Base-by-base conservation (phyloP, 371 early-diverging fungal species). In the Mucor mucedo region DNA sequence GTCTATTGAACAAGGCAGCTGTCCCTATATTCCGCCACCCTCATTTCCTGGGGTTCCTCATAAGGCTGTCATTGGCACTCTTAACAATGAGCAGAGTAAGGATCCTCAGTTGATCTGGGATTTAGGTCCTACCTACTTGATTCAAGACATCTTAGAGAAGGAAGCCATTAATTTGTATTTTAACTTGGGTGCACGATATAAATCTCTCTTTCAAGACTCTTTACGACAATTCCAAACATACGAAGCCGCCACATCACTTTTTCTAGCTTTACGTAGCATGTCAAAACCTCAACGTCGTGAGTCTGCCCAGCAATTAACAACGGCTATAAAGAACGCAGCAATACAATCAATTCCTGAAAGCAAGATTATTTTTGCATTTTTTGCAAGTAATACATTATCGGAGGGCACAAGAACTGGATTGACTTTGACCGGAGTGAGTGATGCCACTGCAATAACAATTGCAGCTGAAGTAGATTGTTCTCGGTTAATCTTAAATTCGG, bases 141-240 rank as follows among this genome's bases (percentile, higher is more conserved):
- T 90, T n/a, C 77, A 76, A 40, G 88, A 86, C 21, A 72, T 74
- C 0, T 57, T 91, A 58, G 89, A 88, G 65, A 84, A 79, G 8
- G 86, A 84, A 60, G 71, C 79, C 13, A 71, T 90, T 52, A 82
- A 78, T 52, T 72, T 86, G 7, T 79, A 86, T 33, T 88, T 84
- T 68, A 84, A 89, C 52, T 74, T 88, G 5, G 89, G 90, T 5
- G 84, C 87, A 29, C 82, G 89, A 0, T 89, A 89, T 65, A 78
- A 77, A 41, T 84, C 85, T 0, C 76, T 87, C 55, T 92, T 87
- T 58, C 91, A 89, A 65, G 91, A 88, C 42, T 79, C 81, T 2
- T 71, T 89, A 4, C 76, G 82, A 11, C 87, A 88, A 60, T 91
- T 90, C 64, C 89, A 88, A 62, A 89, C 89, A 0, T 87, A 89